These are phyloP conservation scores for Tetradesmus lagerheimii DNA, from an alignment of 139 green algal species.

Conservation along the genomic window DNA sequence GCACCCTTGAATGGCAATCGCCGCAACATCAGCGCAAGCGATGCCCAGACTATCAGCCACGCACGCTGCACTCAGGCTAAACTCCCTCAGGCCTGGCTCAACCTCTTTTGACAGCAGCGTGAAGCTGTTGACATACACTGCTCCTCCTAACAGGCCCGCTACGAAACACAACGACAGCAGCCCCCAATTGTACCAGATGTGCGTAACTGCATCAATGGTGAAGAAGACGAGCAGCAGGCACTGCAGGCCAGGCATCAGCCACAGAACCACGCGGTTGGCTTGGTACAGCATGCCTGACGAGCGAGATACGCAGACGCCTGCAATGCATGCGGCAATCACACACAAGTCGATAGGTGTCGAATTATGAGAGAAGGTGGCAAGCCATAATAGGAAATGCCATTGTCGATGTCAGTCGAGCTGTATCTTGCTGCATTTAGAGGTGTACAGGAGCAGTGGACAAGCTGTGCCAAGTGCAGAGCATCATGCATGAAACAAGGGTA, in stretches of 20 bases:
- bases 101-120: constrained; percentile 64
- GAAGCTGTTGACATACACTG: constrained; percentile 80
- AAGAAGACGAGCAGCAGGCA: constrained; percentile 72
- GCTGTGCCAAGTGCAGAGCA: too few species aligned
- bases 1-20: constrained; percentile 71
- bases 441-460: too few species aligned
- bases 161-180: constrained; percentile 65
- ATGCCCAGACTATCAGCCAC: constrained; percentile 74
- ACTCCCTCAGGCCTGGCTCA: constrained; percentile 58
- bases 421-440: too few species aligned
- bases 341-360: too few species aligned
- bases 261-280: constrained; percentile 59
- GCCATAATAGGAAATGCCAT: too few species aligned
- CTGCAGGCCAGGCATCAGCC: constrained; percentile 73
- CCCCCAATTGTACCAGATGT: constrained; percentile 64
- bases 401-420: too few species aligned
- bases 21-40: constrained; percentile 61
- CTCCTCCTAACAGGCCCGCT: constrained; percentile 71
- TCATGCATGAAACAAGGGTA: too few species aligned
- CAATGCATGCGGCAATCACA: constrained; percentile 61
- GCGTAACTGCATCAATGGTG: constrained; percentile 47
- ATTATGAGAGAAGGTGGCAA: too few species aligned
- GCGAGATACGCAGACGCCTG: constrained; percentile 73
- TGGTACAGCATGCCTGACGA: constrained; percentile 72
- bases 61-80: constrained; percentile 67